Percentiles rank a stretch among this genome's conserved stretches.
phyloP scores from a whole-genome alignment of 225 moss, liverwort and hornwort genomes.

The Antitrichia curtipendula region DNA sequence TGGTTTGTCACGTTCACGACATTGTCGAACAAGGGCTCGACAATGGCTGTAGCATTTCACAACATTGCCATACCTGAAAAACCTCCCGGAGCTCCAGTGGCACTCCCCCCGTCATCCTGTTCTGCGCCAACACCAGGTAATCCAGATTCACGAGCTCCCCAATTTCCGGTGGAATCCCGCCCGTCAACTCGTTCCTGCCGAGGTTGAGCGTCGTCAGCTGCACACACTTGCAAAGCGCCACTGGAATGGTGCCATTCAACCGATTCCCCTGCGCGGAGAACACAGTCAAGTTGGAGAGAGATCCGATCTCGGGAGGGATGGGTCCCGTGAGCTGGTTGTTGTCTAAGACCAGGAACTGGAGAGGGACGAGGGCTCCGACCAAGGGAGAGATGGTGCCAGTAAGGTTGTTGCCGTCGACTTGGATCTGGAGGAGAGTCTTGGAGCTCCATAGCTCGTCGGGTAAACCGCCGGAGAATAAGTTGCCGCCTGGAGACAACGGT shows the following conservation, averaged over 20 bases:
- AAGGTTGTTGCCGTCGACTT: conserved; percentile 41
- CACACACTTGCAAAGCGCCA: conserved; percentile 54
- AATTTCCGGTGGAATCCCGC: conserved; percentile 45
- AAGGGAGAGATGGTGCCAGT: conserved; percentile 29
- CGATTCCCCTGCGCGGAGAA: conserved; percentile 50
- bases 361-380: conserved; percentile 3
- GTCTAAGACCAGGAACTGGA: conserved; percentile 16
- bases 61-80: conserved; percentile 22
- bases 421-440: conserved; percentile 44
- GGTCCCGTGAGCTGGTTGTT: conserved; percentile 29
- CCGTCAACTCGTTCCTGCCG: conserved; percentile 53
- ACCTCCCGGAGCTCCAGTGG: conserved; percentile 44
- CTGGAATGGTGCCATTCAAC: conserved; percentile 50
- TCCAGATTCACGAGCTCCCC: conserved; percentile 67
- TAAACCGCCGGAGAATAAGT: conserved; percentile 48
- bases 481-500: conserved; percentile 30
- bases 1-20: background rate
- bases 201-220: conserved; percentile 60
- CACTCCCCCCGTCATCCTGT: conserved; percentile 54
- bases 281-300: conserved; percentile 30
- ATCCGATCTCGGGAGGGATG: conserved; percentile 27
- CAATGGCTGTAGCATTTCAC: background rate
- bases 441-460: conserved; percentile 68
- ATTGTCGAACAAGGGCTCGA: background rate
- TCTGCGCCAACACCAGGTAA: conserved; percentile 53